These are phyloP conservation scores for Spongispora temasekensis DNA, from an alignment of 1,284 basidiomycete species.

Conservation along the genomic window DNA sequence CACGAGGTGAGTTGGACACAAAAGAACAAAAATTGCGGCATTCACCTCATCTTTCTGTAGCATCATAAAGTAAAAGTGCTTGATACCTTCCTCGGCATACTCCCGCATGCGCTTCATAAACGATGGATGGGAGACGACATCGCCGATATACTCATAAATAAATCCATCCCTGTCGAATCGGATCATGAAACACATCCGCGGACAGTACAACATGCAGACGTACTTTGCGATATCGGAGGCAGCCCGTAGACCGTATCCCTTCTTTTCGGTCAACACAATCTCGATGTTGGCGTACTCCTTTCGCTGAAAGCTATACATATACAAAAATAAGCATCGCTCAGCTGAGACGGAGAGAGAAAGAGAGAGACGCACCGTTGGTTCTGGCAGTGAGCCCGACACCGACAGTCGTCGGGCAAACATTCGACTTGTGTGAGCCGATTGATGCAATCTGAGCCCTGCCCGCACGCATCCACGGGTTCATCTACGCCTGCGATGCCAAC, in stretches of 20 bases:
- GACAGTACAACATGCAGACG: conserved; percentile 36
- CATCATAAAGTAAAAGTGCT: conserved; percentile 99
- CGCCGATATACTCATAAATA: conserved; percentile 98
- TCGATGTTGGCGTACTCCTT: conserved; percentile 87
- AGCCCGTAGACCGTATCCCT: conserved; percentile 91
- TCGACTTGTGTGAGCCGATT: conserved; percentile 98
- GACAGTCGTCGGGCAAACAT: conserved; percentile 87
- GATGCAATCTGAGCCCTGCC: conserved; percentile 92
- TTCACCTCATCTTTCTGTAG: conserved; percentile 94
- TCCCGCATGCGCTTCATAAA: conserved; percentile 95
- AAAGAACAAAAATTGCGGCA: conserved; percentile 3
- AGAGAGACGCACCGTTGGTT: conserved; percentile 81
- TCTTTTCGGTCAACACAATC: conserved; percentile 93
- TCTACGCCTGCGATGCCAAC: conserved; percentile 49
- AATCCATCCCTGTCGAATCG: conserved; percentile 72
- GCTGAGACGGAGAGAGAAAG: conserved; percentile 13
- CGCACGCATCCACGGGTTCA: conserved; percentile 72
- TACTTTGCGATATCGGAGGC: conserved; percentile 72
- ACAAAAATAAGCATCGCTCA: conserved; percentile 7
- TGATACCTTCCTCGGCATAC: conserved; percentile 91
- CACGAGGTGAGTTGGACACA: conserved; percentile 1
- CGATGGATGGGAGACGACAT: conserved; percentile 86
- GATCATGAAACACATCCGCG: conserved; percentile 9
- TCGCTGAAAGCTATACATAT: conserved; percentile 74
- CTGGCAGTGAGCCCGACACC: conserved; percentile 79